Conservation (phyloP, 1,139 yeast species). For the Eremothecium cymbalariae region DNA sequence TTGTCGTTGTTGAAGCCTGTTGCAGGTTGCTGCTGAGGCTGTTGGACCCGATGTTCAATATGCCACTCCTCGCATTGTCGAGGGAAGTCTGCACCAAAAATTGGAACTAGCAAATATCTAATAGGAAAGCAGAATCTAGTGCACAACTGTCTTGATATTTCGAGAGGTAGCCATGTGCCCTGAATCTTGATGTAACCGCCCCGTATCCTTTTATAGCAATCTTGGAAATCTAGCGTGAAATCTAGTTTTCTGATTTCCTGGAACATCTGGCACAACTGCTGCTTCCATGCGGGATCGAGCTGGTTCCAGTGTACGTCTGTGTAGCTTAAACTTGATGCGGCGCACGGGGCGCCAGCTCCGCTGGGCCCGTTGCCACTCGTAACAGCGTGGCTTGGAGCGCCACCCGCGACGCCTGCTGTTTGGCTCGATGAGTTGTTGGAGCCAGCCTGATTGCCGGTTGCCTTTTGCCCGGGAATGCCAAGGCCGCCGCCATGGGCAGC, state of each 20-base stretch:
- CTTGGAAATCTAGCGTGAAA: constrained; percentile 14
- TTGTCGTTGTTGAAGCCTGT: no score
- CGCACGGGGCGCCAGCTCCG: constrained; percentile 3
- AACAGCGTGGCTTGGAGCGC: not conserved
- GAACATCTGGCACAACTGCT: constrained; percentile 5
- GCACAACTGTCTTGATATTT: constrained; percentile 61
- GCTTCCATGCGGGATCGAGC: constrained; percentile 14
- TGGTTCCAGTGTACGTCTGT: constrained; percentile 30
- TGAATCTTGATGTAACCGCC: constrained; percentile 92
- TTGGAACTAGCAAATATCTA: constrained; percentile 66
- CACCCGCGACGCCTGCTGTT: no score
- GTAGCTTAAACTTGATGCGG: constrained; percentile 12
- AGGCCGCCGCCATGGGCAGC: no score
- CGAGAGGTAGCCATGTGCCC: constrained; percentile 88
- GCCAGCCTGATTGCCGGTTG: no score
- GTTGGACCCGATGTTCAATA: constrained; percentile 1
- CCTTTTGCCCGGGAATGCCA: no score
- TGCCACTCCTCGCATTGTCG: constrained; percentile 42
- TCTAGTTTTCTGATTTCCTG: constrained; percentile 2
- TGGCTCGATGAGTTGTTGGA: no score
- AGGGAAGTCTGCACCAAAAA: constrained; percentile 73
- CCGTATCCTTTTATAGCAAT: constrained; percentile 62
- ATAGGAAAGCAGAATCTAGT: constrained; percentile 70
- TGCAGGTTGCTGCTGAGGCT: not conserved
- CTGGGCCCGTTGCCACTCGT: constrained; percentile 1